These are phyloP conservation scores for Fallopia convolvulus DNA, from an alignment of 148 eudicot genomes.

Conservation along the genomic window DNA sequence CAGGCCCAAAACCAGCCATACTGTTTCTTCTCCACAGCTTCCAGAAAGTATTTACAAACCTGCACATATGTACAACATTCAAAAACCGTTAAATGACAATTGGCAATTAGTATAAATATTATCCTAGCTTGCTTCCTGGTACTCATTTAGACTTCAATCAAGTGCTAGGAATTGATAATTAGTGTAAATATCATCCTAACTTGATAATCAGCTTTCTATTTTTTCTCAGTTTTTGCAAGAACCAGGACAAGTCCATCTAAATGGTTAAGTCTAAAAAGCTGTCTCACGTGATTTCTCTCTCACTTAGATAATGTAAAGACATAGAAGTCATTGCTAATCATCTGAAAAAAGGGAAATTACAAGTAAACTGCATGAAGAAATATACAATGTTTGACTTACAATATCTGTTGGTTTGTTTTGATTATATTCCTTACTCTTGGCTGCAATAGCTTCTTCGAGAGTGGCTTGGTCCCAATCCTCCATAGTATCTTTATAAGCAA, in stretches of 20 bases:
- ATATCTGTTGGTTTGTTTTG: constrained; percentile 86
- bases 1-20: constrained; percentile 99
- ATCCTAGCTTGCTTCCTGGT: background rate
- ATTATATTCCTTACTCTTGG: constrained; percentile 69
- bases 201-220: background rate
- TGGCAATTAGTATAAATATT: background rate
- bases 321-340: background rate
- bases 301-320: background rate
- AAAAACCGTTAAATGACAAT: background rate
- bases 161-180: background rate
- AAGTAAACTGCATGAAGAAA: background rate
- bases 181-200: background rate
- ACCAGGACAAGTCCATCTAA: background rate
- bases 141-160: background rate
- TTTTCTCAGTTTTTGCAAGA: background rate
- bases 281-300: background rate
- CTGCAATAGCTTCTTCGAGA: constrained; percentile 68
- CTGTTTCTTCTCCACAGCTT: constrained; percentile 94
- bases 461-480: constrained; percentile 87
- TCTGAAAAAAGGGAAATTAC: background rate
- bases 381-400: constrained; percentile 25
- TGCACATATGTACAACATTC: constrained; percentile 18
- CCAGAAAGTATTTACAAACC: constrained; percentile 90
- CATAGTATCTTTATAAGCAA: constrained; percentile 43
- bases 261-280: background rate